Evolutionary conservation across 495 filamentous ascomycete genomes (phyloP), one percentile per base, ranked within the genome.

Genomic region (Penicillium crystallinum): DNA sequence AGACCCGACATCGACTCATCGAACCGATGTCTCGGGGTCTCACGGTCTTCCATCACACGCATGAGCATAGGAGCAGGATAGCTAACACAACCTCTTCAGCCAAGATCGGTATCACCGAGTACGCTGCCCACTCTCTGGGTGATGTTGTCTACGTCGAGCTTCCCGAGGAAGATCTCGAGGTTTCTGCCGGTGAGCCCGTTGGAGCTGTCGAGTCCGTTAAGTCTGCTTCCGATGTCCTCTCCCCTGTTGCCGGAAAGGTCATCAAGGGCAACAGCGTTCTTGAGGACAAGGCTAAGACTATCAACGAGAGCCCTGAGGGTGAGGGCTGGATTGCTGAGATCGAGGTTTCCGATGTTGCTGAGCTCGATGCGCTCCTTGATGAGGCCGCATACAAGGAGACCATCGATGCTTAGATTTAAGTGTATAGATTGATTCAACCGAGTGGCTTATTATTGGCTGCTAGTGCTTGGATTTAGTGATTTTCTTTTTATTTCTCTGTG

Each of bases 131-230:
- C 56, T 81, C 86, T 46, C 87, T 98, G 51, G 93, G 93, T 59
- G 93, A 98, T 69, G 90, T 97, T 47, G 91, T 98, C 65, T 98
- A 83, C 76, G 90, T 97, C 56, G 93, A 98, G 80, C 87, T 97
- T 35, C 91, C 91, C 31, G 72, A 78, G 46, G 70, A 70, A 38
- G 83, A 79, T 50, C 72, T 81, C 52, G 77, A 81, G 57, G 77
- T 95, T 33, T 56, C 61, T 25, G 80, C 79, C 27, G 89, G 89
- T 56, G 90, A 95, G 64, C 71, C 87, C 51, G 85, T 96, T 57
- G 93, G 93, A 48, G 91, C 93, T 39, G 91, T 98, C 54, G 93
- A 98, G 79, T 95, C 90, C 9, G 93, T 98, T 66, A 98, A 98
- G 80, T 91, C 88, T 37, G 93, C 95, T 15, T 92, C 89, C 54